phyloP scores from a whole-genome alignment of 306 rosid genomes.

The Lotus japonicus region DNA sequence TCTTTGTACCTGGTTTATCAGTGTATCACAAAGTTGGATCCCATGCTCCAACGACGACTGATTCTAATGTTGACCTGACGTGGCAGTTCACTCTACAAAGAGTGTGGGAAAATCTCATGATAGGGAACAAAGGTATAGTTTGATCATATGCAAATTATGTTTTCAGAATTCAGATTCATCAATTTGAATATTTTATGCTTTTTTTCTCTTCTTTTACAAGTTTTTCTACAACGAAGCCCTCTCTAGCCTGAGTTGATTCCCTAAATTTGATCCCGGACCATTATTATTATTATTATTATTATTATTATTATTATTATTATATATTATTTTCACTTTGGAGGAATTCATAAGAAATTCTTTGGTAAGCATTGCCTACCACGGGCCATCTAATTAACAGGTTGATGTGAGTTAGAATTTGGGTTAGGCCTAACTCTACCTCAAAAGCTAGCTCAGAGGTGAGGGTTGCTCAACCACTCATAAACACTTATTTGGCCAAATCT shows the following conservation, averaged over 20 bases:
- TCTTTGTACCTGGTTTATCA: conserved; percentile 82
- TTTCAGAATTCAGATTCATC: background rate
- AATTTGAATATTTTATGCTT: background rate
- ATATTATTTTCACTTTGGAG: no score
- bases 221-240: background rate
- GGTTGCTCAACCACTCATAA: no score
- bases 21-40: conserved; percentile 74
- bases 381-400: background rate
- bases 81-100: conserved; percentile 83
- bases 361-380: background rate
- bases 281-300: no score
- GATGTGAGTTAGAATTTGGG: no score
- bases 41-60: conserved; percentile 42
- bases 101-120: conserved; percentile 77
- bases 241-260: background rate
- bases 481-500: no score
- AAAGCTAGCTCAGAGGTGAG: no score
- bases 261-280: background rate
- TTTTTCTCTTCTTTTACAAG: background rate
- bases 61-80: conserved; percentile 66
- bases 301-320: no score
- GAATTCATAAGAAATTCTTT: background rate
- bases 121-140: conserved; percentile 53
- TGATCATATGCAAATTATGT: conserved; percentile 2
- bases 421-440: no score